phyloP scores from a whole-genome alignment of 2,329 filamentous ascomycete species.

The Hymenotorrendiella dingleyae region DNA sequence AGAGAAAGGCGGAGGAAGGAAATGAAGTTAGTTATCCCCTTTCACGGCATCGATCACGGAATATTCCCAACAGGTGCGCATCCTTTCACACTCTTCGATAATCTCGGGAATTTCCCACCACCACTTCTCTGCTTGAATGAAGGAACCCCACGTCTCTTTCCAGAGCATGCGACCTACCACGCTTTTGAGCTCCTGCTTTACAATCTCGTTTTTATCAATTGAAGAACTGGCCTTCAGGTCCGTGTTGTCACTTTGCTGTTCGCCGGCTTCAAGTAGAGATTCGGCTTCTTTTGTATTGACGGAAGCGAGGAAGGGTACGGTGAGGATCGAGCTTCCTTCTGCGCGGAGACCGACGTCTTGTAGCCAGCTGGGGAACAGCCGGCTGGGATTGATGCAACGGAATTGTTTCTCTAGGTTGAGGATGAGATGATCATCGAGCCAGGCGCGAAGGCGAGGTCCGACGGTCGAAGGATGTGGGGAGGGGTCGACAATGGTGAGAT shows the following conservation, averaged over 20 bases:
- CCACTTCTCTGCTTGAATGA: conserved; percentile 38
- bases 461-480: conserved; percentile 49
- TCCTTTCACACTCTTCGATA: conserved; percentile 47
- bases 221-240: too few species aligned
- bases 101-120: conserved; percentile 57
- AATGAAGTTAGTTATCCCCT: conserved; percentile 9
- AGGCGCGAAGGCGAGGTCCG: conserved; percentile 51
- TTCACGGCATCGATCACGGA: conserved; percentile 51
- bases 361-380: conserved; percentile 54
- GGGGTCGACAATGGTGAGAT: conserved; percentile 50
- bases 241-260: background rate
- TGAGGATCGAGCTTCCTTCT: conserved; percentile 21
- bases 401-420: conserved; percentile 53
- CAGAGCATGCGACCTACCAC: conserved; percentile 52
- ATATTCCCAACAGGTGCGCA: conserved; percentile 55
- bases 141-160: conserved; percentile 52
- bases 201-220: conserved; percentile 25
- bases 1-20: background rate
- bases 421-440: conserved; percentile 57
- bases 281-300: conserved; percentile 1
- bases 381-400: conserved; percentile 53
- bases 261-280: background rate
- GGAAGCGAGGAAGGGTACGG: conserved; percentile 22
- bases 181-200: conserved; percentile 41
- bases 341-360: conserved; percentile 47